Conservation (phyloP, 441 rosid species). For the Mallotus japonicus region DNA sequence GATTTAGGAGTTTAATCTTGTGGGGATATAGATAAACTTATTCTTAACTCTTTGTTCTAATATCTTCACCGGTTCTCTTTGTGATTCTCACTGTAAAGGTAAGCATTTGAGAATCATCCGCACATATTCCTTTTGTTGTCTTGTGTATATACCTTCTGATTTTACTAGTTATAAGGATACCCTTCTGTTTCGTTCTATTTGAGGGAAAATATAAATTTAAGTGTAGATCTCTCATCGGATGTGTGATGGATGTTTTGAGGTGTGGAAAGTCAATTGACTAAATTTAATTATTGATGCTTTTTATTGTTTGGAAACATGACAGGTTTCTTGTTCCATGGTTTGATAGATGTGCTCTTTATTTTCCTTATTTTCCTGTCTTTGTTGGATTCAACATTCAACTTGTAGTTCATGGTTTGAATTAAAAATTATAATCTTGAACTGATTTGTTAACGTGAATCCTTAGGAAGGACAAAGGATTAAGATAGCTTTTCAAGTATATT, state of each 20-base stretch:
- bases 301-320: slow-evolving; percentile 13
- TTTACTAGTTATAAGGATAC: not conserved
- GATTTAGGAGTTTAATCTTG: not conserved
- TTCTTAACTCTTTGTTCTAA: slow-evolving; percentile 13
- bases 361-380: slow-evolving; percentile 18
- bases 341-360: slow-evolving; percentile 29
- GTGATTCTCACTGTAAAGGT: slow-evolving; percentile 22
- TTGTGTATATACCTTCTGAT: not conserved
- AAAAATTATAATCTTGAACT: slow-evolving; percentile 26
- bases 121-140: slow-evolving; percentile 11
- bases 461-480: slow-evolving; percentile 37
- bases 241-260: slow-evolving; percentile 9
- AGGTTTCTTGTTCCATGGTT: slow-evolving; percentile 36
- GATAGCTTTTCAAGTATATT: slow-evolving; percentile 47
- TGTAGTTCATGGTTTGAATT: slow-evolving; percentile 23
- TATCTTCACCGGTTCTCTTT: slow-evolving; percentile 19
- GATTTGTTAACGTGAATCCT: slow-evolving; percentile 36
- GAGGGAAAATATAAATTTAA: not conserved
- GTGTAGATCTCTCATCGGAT: slow-evolving; percentile 10
- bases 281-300: slow-evolving; percentile 10
- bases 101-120: slow-evolving; percentile 17
- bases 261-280: not conserved
- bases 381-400: slow-evolving; percentile 15
- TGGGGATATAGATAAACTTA: not conserved
- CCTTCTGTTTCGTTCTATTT: not conserved